These are phyloP conservation scores for Tolypocladium sp. DNA, from an alignment of 2,329 filamentous ascomycete species.

Conservation along the genomic window DNA sequence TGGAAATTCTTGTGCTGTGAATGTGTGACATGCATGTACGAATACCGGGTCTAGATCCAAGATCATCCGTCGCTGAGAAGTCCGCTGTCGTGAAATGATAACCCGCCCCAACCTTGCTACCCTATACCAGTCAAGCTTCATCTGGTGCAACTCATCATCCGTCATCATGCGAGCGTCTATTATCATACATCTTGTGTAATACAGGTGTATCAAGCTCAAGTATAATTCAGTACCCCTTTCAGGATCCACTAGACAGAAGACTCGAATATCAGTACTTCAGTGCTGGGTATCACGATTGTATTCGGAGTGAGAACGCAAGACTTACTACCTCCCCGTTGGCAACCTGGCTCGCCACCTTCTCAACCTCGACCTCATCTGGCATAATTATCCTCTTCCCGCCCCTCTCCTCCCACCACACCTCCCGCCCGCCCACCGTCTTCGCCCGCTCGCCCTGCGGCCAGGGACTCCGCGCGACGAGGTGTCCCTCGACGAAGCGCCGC, in stretches of 20 bases:
- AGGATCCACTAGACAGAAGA: conserved; percentile 49
- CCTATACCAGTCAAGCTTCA: neutral
- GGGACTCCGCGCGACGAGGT: conserved; percentile 66
- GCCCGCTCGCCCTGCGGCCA: conserved; percentile 63
- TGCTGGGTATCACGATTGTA: neutral
- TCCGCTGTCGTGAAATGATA: neutral
- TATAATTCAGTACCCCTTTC: conserved; percentile 39
- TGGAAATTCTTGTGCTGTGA: too few species aligned
- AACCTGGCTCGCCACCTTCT: conserved; percentile 63
- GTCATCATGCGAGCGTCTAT: neutral
- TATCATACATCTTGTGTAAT: neutral
- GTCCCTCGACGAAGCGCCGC: conserved; percentile 72
- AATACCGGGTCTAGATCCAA: neutral
- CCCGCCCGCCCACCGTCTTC: conserved; percentile 51
- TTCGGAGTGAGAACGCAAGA: conserved; percentile 4
- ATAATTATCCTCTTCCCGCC: conserved; percentile 63
- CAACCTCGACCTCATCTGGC: conserved; percentile 72
- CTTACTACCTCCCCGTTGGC: conserved; percentile 74
- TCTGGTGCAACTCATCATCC: too few species aligned
- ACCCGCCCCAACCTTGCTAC: neutral
- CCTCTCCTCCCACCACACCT: conserved; percentile 75
- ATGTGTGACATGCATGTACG: neutral
- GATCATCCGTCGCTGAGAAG: neutral
- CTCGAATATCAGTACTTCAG: neutral
- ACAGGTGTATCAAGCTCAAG: neutral